phyloP scores from a whole-genome alignment of 768 basidiomycete species.

The Mrakia blollopis region DNA sequence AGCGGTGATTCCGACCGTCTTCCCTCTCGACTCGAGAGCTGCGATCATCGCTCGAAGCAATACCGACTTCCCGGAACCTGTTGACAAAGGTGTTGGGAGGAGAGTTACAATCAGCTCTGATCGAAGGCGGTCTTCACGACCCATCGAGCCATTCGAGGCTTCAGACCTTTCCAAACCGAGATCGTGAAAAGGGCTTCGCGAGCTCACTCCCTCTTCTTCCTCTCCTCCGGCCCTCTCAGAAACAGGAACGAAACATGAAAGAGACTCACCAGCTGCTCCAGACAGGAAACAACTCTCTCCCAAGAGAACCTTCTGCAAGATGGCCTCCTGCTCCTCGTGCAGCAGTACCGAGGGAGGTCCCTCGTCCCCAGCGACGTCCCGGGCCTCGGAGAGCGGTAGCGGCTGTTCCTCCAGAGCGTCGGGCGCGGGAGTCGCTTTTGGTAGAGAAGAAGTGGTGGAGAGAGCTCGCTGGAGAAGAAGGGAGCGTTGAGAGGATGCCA shows the following conservation, averaged over 20 bases:
- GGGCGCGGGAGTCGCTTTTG: background rate
- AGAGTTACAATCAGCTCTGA: background rate
- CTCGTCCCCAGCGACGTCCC: background rate
- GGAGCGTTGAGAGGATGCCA: background rate
- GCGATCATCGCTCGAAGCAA: slow-evolving; percentile 89
- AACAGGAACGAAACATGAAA: background rate
- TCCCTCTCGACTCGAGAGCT: slow-evolving; percentile 56
- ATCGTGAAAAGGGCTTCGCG: background rate
- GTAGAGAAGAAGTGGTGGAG: background rate
- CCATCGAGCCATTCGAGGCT: background rate
- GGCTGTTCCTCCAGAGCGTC: background rate
- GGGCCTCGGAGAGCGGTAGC: background rate
- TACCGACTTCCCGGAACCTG: slow-evolving; percentile 95
- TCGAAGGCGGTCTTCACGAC: background rate
- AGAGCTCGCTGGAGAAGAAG: background rate
- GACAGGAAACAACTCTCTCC: background rate
- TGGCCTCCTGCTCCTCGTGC: slow-evolving; percentile 7
- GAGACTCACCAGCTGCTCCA: background rate
- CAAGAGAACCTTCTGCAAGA: background rate
- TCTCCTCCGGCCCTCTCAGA: background rate
- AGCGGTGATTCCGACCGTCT: slow-evolving; percentile 80
- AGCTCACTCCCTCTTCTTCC: background rate
- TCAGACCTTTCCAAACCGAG: background rate
- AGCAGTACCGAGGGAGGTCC: background rate
- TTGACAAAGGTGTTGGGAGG: background rate